Evolutionary conservation across 371 early-diverging fungal genomes (phyloP), one percentile per base, ranked within the genome.

Genomic region (Mortierella sp.): DNA sequence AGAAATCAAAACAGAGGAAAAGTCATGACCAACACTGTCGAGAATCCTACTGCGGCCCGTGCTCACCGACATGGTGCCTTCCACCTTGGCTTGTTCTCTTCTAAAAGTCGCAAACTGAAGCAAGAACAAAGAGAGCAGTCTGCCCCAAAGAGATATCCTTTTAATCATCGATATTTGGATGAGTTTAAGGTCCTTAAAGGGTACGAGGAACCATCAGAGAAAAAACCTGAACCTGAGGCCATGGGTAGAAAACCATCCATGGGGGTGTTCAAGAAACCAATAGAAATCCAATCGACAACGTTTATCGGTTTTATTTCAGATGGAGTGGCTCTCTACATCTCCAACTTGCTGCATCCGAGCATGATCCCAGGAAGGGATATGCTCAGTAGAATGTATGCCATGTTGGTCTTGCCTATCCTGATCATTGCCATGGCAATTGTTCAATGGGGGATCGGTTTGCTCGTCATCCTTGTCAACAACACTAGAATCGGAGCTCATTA

Each of bases 351-450:
- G 28, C 69, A 75, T 33, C 81, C 81, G 13, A 58, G 64, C 4
- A 59, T 38, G 63, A 81, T 81, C 59, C 81, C 81, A 1, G 81
- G 81, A 4, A 52, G 57, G 9, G 72, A 75, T 43, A 8, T 66
- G 58, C 22, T 75, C 41, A 69, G 69, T 45, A 65, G 60, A 21
- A 40, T 71, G 1, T 81, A 75, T 59, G 76, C 76, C 4, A 75
- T 81, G 75, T 72, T 65, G 3, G 28, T 72, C 4, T 53, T 81
- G 60, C 81, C 81, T 0, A 67, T 81, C 4, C 7, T 75, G 59
- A 69, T 81, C 36, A 58, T 75, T 33, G 65, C 48, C 60, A 13
- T 81, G 69, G 58, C 72, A 5, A 24, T 81, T 40, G 19, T 69
- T 6, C 81, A 81, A 24, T 59, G 65, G 63, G 59, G 41, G 19